These are phyloP conservation scores for Nematodospora anomalae DNA, from an alignment of 1,139 yeast species.

Conservation along the genomic window DNA sequence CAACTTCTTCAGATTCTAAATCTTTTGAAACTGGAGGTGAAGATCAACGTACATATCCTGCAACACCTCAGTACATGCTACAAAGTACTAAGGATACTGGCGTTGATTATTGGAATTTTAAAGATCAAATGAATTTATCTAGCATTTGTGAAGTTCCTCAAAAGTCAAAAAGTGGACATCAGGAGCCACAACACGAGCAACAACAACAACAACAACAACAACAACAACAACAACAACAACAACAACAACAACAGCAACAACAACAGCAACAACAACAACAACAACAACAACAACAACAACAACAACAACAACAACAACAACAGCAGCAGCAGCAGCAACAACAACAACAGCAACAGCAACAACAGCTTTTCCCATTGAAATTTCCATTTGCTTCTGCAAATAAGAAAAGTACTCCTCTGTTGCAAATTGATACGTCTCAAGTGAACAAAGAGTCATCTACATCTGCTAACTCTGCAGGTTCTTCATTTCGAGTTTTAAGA, in stretches of 20 bases:
- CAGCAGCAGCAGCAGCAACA: not conserved
- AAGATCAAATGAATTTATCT: slow-evolving; percentile 36
- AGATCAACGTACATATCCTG: slow-evolving; percentile 47
- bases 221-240: not conserved
- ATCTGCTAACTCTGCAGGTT: slow-evolving; percentile 11
- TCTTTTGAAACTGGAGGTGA: slow-evolving; percentile 46
- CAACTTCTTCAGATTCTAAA: slow-evolving; percentile 49
- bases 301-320: not conserved
- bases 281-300: not conserved
- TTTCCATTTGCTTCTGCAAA: slow-evolving; percentile 14
- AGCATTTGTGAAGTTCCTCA: slow-evolving; percentile 17
- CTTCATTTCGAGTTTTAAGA: slow-evolving; percentile 64
- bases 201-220: slow-evolving; percentile 1
- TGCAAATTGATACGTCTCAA: slow-evolving; percentile 31
- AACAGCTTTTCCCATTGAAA: slow-evolving; percentile 9
- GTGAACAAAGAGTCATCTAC: slow-evolving; percentile 10
- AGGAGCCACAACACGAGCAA: slow-evolving; percentile 3
- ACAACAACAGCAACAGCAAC: not conserved
- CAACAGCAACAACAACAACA: not conserved
- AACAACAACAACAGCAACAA: not conserved
- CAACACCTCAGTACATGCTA: slow-evolving; percentile 61
- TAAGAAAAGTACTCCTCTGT: slow-evolving; percentile 19
- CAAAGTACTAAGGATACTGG: slow-evolving; percentile 36
- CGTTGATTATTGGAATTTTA: slow-evolving; percentile 63
- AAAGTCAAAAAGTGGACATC: not conserved